Base-by-base conservation (phyloP, 2,329 filamentous ascomycete species). In the Aspergillus viridinutans region DNA sequence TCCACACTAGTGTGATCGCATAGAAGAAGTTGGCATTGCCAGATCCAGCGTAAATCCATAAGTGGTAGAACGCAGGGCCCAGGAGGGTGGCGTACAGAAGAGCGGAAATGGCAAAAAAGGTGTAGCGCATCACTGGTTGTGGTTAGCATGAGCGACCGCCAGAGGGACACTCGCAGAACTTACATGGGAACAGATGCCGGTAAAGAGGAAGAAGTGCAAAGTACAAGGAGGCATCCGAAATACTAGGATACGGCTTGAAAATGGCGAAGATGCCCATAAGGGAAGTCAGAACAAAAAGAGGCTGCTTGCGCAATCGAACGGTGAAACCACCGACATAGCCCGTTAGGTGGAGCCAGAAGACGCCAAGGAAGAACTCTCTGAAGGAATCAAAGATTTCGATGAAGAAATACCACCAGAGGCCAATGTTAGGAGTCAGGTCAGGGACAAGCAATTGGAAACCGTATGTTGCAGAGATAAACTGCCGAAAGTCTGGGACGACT, bases 21-120 rank as follows among this genome's bases (percentile, higher is more conserved):
- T 99, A 99, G 78, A 99, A 99, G 78, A 99, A 99, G 73, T 99
- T 99, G 58, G 94, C 94, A 68, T 99, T 99, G 28, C 94, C 94
- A 56, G 92, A 96, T 51, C 94, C 94, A 2, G 94, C 94, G 70
- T 97, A 99, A 57, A 99, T 93, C 94, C 94, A 99, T 4, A 99
- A 80, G 71, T 99, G 88, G 72, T 97, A 96, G 72, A 99, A 99
- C 0, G 92, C 92, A 1, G 94, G 94, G 0, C 94, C 94, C 0
- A 99, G 82, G 60, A 96, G 87, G 2, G 88, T 89, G 25, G 91
- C 88, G 73, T 99, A 99, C 9, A 97, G 78, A 42, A 99, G 81
- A 1, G 90, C 89, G 0, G 92, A 87, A 1, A 89, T 83, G 10
- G 90, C 87, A 60, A 97, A 84, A 72, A 97, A 99, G 0, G 90